Evolutionary conservation across 495 filamentous ascomycete species (phyloP).

Genomic region (Haplographium delicatum): DNA sequence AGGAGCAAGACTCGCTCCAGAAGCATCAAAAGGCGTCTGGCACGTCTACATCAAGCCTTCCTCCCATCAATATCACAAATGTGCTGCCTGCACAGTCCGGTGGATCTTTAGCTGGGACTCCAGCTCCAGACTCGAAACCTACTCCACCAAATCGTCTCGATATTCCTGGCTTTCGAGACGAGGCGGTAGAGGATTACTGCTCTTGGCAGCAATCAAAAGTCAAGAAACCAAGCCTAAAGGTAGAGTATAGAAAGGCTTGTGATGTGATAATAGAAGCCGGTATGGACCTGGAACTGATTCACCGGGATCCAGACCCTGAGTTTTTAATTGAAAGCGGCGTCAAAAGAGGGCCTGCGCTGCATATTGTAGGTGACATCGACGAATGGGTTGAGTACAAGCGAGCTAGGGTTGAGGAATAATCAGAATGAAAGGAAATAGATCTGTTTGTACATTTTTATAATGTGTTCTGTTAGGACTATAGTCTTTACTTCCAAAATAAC

Average conservation of each 20-base stretch:
- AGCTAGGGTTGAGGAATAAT: slow-evolving; percentile 4
- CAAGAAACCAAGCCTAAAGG: slow-evolving; percentile 16
- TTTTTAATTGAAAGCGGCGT: slow-evolving; percentile 29
- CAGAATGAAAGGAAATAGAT: neutral
- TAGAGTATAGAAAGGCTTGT: slow-evolving; percentile 22
- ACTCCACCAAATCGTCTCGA: slow-evolving; percentile 6
- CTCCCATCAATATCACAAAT: slow-evolving; percentile 13
- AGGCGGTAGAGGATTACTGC: slow-evolving; percentile 11
- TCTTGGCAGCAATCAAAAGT: slow-evolving; percentile 26
- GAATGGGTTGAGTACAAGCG: slow-evolving; percentile 19
- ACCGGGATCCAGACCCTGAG: slow-evolving; percentile 26
- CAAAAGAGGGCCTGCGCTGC: slow-evolving; percentile 25
- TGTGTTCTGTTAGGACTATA: neutral
- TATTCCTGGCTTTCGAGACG: slow-evolving; percentile 11
- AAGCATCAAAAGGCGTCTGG: neutral
- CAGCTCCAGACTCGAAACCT: neutral
- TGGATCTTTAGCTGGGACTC: neutral
- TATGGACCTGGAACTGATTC: slow-evolving; percentile 27
- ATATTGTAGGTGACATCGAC: slow-evolving; percentile 29
- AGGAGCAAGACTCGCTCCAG: slow-evolving; percentile 4
- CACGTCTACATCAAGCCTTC: neutral
- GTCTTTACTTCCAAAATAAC: neutral
- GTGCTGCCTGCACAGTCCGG: neutral
- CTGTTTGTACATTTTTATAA: neutral
- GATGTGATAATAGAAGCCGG: slow-evolving; percentile 7